Base-by-base conservation (phyloP, 345 rosid genomes). In the Hevea brasiliensis region DNA sequence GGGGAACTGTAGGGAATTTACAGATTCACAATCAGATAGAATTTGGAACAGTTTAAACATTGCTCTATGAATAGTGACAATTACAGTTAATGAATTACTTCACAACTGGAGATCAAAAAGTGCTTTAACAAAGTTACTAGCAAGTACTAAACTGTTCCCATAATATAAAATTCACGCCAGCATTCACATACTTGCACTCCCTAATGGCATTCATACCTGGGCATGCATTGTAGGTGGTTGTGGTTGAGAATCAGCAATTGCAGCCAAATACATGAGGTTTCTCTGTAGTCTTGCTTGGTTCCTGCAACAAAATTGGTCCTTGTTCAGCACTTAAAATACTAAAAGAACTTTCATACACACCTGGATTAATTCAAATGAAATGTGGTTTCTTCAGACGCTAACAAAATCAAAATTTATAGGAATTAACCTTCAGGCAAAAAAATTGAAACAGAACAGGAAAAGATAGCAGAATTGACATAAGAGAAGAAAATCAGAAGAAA, bases 201-300 rank as follows among this genome's bases (percentile, higher is more conserved):
- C 58, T 56, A n/a, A 75, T 7, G 8, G 41, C n/a, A 41, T 8
- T 53, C 21, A 26, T 72, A 93, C 99, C 94, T 93, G 99, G 76
- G 91, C 20, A 82, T 95, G 99, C 87, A 89, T 54, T 4, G 79
- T 56, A 14, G 98, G 92, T 17, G 93, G 91, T 66, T 89, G 99
- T 68, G 99, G 99, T 79, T 96, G 99, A 84, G 97, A 89, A 85
- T 96, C 99, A 20, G 99, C 99, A 20, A 96, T 93, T 29, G 99
- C 99, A 77, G 98, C 98, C 67, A 96, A 82, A 87, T 93, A 96
- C 98, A 93, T 96, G 53, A 96, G 93, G 81, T 96, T 96, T 27
- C 93, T 81, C 86, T 96, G 99, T 53, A 96, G 91, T 89, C 90
- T 90, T 62, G 97, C 97, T 72, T 96, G 99, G 84, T 90, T 96